Percentiles rank a stretch among this genome's conserved stretches.
Conservation (phyloP, 345 rosid species). For the Lepidium aucheri region DNA sequence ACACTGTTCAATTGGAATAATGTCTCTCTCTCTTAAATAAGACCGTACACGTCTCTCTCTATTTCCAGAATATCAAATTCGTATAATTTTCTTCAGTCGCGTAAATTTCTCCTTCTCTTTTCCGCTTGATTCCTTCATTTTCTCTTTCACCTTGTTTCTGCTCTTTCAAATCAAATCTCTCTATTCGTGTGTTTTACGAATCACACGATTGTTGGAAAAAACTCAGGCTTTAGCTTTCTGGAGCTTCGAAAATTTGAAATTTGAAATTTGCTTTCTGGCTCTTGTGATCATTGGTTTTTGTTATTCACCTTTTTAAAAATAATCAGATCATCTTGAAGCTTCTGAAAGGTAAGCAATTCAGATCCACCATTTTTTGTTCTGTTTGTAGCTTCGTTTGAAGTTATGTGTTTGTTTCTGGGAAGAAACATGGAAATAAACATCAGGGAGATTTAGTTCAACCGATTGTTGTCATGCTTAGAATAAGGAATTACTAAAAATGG, state of each 20-base stretch:
- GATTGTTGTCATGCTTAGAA: background rate
- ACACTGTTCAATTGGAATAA: conserved; percentile 8
- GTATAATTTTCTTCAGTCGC: conserved; percentile 5
- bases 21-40: background rate
- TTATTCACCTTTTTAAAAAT: background rate
- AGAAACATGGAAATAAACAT: background rate
- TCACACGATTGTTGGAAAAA: background rate
- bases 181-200: background rate
- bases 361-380: background rate
- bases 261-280: background rate
- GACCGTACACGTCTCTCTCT: conserved; percentile 28
- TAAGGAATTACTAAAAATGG: conserved; percentile 2
- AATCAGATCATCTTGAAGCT: background rate
- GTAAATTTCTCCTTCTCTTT: background rate
- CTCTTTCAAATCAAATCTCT: background rate
- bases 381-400: background rate
- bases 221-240: conserved; percentile 5
- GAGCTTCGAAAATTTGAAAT: background rate
- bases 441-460: background rate
- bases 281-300: background rate
- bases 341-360: conserved; percentile 11
- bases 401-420: background rate
- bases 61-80: conserved; percentile 17
- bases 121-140: background rate
- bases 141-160: background rate